These are phyloP conservation scores for Amanita molliuscula DNA, from an alignment of 768 basidiomycete species.

Conservation along the genomic window DNA sequence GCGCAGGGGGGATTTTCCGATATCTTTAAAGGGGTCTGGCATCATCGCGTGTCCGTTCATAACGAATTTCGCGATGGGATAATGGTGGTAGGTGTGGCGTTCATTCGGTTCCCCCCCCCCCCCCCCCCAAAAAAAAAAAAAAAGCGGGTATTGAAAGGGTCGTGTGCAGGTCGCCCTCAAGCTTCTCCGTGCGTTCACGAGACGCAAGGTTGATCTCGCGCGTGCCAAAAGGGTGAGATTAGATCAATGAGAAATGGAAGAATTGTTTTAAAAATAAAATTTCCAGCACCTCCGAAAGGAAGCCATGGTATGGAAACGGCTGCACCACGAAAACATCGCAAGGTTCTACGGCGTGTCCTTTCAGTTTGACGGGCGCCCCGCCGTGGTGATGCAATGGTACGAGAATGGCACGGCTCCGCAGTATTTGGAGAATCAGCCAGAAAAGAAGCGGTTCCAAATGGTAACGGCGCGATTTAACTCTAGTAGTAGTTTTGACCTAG, in stretches of 20 bases:
- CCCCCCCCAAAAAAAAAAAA: too few relatives aligned
- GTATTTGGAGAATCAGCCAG: conserved; percentile 12
- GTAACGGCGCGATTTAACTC: conserved; percentile 6
- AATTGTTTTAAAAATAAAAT: neutral
- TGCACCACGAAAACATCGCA: conserved; percentile 31
- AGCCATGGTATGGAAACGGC: conserved; percentile 27
- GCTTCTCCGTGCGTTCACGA: conserved; percentile 14
- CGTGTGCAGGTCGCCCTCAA: conserved; percentile 16
- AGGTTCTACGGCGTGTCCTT: conserved; percentile 27
- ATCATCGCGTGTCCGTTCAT: neutral
- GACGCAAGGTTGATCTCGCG: conserved; percentile 10
- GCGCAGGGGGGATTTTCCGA: conserved; percentile 19
- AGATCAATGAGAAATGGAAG: too few relatives aligned
- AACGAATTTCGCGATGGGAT: neutral
- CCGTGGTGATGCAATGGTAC: conserved; percentile 34
- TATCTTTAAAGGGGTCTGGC: conserved; percentile 14
- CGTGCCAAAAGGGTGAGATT: conserved; percentile 12
- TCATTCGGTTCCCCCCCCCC: too few relatives aligned
- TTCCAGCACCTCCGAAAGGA: conserved; percentile 30
- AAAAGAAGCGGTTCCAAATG: conserved; percentile 11
- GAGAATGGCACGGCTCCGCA: conserved; percentile 15
- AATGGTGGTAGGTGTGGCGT: neutral
- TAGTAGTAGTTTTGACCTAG: neutral
- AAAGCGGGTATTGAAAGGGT: neutral
- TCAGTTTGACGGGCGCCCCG: conserved; percentile 20